Evolutionary conservation across 495 filamentous ascomycete genomes (phyloP).

Genomic region (Cenococcum geophilum): DNA sequence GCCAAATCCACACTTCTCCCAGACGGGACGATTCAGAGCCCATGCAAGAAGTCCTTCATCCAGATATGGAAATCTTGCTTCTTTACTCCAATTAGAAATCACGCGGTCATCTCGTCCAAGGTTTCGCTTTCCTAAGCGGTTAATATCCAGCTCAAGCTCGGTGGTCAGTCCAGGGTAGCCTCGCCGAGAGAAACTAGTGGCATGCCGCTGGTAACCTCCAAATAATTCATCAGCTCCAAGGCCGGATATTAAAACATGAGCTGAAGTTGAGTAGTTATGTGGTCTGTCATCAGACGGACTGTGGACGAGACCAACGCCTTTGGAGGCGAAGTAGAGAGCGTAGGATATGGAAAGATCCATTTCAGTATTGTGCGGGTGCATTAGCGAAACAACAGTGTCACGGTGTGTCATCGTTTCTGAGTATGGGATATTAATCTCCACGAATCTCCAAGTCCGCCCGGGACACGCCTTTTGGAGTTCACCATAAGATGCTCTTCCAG

Average conservation of each 20-base stretch:
- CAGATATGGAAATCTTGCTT: conserved; percentile 86
- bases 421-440: conserved; percentile 83
- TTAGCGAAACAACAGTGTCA: conserved; percentile 61
- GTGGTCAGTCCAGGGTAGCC: conserved; percentile 67
- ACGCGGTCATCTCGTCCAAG: conserved; percentile 90
- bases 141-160: conserved; percentile 81
- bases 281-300: conserved; percentile 15
- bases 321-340: conserved; percentile 88
- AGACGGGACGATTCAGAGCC: conserved; percentile 65
- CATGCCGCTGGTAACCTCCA: conserved; percentile 83
- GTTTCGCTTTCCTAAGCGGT: conserved; percentile 83
- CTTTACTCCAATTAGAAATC: conserved; percentile 82
- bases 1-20: conserved; percentile 80
- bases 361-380: conserved; percentile 90
- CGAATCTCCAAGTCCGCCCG: conserved; percentile 68
- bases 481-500: conserved; percentile 65
- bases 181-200: conserved; percentile 60
- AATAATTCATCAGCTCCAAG: conserved; percentile 96
- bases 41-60: conserved; percentile 81
- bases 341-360: conserved; percentile 97
- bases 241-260: conserved; percentile 82
- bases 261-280: conserved; percentile 56
- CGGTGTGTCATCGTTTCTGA: conserved; percentile 66
- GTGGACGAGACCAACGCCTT: conserved; percentile 58
- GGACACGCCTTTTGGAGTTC: conserved; percentile 72